Evolutionary conservation across 2,329 filamentous ascomycete genomes (phyloP).

Genomic region (Zasmidium cellare): DNA sequence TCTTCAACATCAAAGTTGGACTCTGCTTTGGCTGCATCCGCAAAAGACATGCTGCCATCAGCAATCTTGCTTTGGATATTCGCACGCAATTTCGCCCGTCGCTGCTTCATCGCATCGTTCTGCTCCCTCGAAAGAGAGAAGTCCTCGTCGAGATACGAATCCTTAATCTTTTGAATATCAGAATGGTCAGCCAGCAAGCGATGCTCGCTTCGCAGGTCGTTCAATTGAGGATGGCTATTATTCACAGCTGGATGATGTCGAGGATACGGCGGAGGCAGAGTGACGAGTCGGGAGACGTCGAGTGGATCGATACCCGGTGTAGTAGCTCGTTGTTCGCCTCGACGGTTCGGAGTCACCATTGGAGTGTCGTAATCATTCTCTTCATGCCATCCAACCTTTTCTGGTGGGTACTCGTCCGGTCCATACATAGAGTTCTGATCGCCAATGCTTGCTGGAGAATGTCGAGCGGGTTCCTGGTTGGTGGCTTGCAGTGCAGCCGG

Average conservation of each 20-base stretch:
- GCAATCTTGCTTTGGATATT: conserved; percentile 76
- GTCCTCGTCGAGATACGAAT: conserved; percentile 32
- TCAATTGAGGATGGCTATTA: conserved; percentile 90
- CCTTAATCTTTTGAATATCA: conserved; percentile 59
- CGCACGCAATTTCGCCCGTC: conserved; percentile 26
- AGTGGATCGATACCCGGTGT: conserved; percentile 44
- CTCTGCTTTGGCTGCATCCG: conserved; percentile 75
- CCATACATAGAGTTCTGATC: conserved; percentile 44
- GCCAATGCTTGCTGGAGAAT: conserved; percentile 37
- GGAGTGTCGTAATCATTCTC: conserved; percentile 35
- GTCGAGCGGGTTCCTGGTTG: conserved; percentile 8
- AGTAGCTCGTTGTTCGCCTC: conserved; percentile 20
- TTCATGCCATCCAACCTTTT: conserved; percentile 63
- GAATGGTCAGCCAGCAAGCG: conserved; percentile 72
- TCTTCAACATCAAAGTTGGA: conserved; percentile 72
- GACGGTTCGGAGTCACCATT: conserved; percentile 31
- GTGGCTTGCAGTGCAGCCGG: conserved; percentile 67
- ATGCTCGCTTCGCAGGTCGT: conserved; percentile 71
- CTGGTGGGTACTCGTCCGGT: conserved; percentile 62
- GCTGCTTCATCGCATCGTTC: conserved; percentile 31
- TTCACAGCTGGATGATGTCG: conserved; percentile 94
- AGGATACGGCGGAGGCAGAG: conserved; percentile 89
- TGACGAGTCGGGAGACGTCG: conserved; percentile 89
- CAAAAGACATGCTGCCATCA: conserved; percentile 75
- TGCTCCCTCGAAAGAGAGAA: conserved; percentile 48